Evolutionary conservation across 768 basidiomycete genomes (phyloP), one percentile per base, ranked within the genome.

Genomic region (Strobilomyces confusus): DNA sequence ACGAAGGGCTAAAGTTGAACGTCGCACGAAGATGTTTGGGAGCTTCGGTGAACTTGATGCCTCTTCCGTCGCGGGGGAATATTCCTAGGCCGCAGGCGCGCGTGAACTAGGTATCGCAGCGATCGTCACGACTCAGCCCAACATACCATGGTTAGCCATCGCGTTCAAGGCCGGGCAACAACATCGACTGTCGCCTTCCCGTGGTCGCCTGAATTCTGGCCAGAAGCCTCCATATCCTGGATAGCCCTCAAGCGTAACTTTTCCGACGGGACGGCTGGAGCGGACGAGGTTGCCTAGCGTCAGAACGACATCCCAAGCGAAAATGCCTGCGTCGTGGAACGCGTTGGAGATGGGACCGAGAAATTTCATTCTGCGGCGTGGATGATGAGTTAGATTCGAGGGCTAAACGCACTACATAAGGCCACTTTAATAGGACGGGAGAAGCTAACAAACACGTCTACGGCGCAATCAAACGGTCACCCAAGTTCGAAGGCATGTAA

Each of bases 141-240:
- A 52, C 68, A 23, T 37, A 88, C 88, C 89, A 58, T 91, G 89
- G 63, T 91, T 91, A 6, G 89, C 86, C 79, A 92, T 72, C 0
- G 86, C 83, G 57, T 92, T 90, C 58, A 90, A 69, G 12, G 79
- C 86, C 3, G 87, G 88, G 59, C 88, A 90, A 2, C 81, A 80
- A 57, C 78, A 79, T 14, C 89, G 73, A 62, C 87, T 87, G 58
- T 89, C 87, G 3, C 79, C 80, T 11, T 81, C 75, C 55, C 69
- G 69, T 12, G 86, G 80, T 1, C 83, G 67, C 4, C 76, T 69
- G 58, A 76, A 90, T 62, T 83, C 80, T 7, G 87, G 87, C 88
- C 88, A 91, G 42, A 75, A 63, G 0, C 87, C 84, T 29, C 72
- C 78, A 26, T 69, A 75, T 1, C 84, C 86, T 8, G 80, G 77